Percentiles rank a stretch among this genome's conserved stretches.
These are phyloP conservation scores for Naematelia aurantialba DNA, from an alignment of 768 basidiomycete species.

Conservation along the genomic window DNA sequence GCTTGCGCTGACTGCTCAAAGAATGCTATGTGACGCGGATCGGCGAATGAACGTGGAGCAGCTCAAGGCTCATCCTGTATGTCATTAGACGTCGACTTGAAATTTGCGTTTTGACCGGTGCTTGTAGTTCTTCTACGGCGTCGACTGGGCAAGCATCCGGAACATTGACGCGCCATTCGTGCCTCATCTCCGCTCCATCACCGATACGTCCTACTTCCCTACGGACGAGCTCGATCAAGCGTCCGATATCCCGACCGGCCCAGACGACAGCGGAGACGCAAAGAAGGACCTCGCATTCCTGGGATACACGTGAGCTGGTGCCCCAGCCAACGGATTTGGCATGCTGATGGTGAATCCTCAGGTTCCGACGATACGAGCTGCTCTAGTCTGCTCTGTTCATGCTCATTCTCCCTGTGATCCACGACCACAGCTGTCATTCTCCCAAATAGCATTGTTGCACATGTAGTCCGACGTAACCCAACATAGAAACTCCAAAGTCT, in stretches of 20 bases:
- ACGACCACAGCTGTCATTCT: not conserved
- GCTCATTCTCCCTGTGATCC: not conserved
- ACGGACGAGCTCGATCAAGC: constrained; percentile 86
- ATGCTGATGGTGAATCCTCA: not conserved
- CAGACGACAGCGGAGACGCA: constrained; percentile 40
- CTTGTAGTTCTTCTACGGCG: constrained; percentile 59
- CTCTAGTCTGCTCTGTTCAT: not conserved
- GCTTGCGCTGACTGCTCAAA: constrained; percentile 7
- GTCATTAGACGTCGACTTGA: constrained; percentile 31
- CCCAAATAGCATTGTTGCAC: not conserved
- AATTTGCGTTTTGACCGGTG: not conserved
- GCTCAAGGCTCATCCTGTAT: constrained; percentile 85
- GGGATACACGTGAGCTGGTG: constrained; percentile 53
- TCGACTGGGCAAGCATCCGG: constrained; percentile 85
- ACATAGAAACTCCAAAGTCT: too few species aligned
- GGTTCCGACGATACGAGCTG: not conserved
- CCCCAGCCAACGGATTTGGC: not conserved
- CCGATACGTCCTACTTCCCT: constrained; percentile 97
- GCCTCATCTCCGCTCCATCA: constrained; percentile 87
- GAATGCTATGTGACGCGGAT: constrained; percentile 75
- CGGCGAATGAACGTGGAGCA: constrained; percentile 74
- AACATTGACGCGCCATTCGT: constrained; percentile 92
- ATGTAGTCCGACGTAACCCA: not conserved
- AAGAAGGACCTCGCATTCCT: constrained; percentile 63
- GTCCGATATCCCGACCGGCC: constrained; percentile 55